Evolutionary conservation across 306 rosid genomes (phyloP).

Genomic region (Morella rubra): DNA sequence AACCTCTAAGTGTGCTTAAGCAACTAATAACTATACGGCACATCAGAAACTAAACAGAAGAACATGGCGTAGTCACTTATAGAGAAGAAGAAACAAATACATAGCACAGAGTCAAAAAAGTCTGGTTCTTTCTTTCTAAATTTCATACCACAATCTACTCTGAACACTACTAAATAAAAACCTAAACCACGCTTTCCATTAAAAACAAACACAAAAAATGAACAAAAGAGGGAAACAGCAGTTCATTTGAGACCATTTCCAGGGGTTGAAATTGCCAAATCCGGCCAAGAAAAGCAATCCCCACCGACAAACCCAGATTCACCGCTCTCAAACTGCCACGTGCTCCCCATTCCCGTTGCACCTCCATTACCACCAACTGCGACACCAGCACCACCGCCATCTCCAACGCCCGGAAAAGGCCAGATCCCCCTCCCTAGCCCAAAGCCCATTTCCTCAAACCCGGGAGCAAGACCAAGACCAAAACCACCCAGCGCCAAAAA

Average conservation of each 20-base stretch:
- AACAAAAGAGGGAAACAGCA: background rate
- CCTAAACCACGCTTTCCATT: conserved; percentile 13
- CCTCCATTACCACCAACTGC: conserved; percentile 28
- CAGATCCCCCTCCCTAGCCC: conserved; percentile 62
- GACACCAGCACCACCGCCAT: conserved; percentile 37
- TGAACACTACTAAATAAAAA: conserved; percentile 26
- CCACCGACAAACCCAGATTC: conserved; percentile 61
- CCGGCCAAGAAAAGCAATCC: conserved; percentile 91
- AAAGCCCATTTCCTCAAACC: conserved; percentile 69
- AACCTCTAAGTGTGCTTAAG: background rate
- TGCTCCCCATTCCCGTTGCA: conserved; percentile 35
- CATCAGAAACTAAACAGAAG: conserved; percentile 15
- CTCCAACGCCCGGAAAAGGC: conserved; percentile 62
- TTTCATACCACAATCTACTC: conserved; percentile 34
- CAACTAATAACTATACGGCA: background rate
- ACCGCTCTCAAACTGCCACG: conserved; percentile 79
- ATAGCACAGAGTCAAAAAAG: background rate
- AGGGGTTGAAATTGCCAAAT: conserved; percentile 82
- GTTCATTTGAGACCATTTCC: conserved; percentile 73
- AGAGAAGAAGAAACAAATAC: conserved; percentile 11
- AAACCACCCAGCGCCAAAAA: conserved; percentile 78
- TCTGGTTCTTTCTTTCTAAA: conserved; percentile 25
- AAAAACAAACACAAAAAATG: conserved; percentile 6
- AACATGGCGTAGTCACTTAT: conserved; percentile 20
- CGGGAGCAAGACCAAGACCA: conserved; percentile 70